A percentile compares a stretch with the other conserved stretches of the same genome.
These are phyloP conservation scores for Penicillium pulvis DNA, from an alignment of 495 filamentous ascomycete genomes.

Conservation along the genomic window DNA sequence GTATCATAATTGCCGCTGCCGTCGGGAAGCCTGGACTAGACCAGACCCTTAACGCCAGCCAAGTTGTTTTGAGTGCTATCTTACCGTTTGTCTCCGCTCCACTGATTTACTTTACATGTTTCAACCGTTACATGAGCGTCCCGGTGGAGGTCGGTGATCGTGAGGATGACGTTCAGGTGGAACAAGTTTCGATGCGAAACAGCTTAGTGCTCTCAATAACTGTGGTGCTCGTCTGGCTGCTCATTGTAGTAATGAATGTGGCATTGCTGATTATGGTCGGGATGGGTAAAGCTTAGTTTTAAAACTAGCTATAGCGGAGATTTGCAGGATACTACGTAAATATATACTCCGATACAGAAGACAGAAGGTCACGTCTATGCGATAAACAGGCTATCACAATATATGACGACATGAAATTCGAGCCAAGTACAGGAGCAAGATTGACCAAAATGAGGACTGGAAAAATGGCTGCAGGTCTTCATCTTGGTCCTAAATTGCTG, in stretches of 20 bases:
- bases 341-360: too few species aligned
- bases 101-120: conserved; percentile 84
- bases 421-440: too few species aligned
- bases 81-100: conserved; percentile 82
- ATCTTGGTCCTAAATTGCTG: too few species aligned
- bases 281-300: conserved; percentile 16
- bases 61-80: conserved; percentile 79
- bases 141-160: conserved; percentile 29
- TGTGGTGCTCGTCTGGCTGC: conserved; percentile 62
- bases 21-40: conserved; percentile 70
- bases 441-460: too few species aligned
- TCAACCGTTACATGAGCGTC: conserved; percentile 80
- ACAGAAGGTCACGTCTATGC: too few species aligned
- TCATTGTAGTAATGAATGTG: conserved; percentile 73
- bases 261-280: conserved; percentile 69
- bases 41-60: conserved; percentile 70
- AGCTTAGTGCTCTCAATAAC: conserved; percentile 51
- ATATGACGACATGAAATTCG: too few species aligned
- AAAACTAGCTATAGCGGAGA: too few species aligned
- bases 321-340: too few species aligned
- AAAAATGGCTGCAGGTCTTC: too few species aligned
- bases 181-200: conserved; percentile 24
- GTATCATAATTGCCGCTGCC: conserved; percentile 79
- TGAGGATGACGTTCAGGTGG: conserved; percentile 28
- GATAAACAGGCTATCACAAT: too few species aligned